Evolutionary conservation across 306 rosid species (phyloP).

Genomic region (Castanea sativa): DNA sequence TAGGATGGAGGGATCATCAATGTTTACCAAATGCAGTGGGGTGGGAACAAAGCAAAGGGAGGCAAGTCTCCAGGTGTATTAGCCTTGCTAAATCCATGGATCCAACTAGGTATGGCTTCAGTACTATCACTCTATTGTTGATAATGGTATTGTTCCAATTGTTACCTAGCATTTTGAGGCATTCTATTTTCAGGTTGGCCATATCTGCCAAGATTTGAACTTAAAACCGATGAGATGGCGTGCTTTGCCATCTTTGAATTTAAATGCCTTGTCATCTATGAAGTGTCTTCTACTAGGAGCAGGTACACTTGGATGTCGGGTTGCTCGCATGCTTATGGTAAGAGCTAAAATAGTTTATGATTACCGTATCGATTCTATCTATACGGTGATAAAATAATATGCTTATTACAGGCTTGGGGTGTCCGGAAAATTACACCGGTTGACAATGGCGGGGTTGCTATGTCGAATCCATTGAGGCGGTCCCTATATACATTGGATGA

Average conservation of each 20-base stretch:
- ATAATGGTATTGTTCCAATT: constrained; percentile 6
- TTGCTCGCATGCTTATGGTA: constrained; percentile 98
- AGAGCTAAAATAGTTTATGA: constrained; percentile 28
- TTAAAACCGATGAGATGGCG: constrained; percentile 99
- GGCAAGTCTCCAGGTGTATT: constrained; percentile 60
- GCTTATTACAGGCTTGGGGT: constrained; percentile 87
- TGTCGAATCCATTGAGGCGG: constrained; percentile 98
- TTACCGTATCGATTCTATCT: constrained; percentile 16
- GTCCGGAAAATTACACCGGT: constrained; percentile 80
- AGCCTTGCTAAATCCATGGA: constrained; percentile 96
- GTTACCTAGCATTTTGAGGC: constrained; percentile 9
- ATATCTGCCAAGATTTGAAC: constrained; percentile 97
- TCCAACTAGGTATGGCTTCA: constrained; percentile 66
- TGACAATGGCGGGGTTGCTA: constrained; percentile 91
- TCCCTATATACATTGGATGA: constrained; percentile 92
- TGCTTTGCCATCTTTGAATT: constrained; percentile 82
- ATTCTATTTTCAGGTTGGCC: constrained; percentile 68
- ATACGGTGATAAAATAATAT: not conserved
- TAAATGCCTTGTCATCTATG: constrained; percentile 63
- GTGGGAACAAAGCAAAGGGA: constrained; percentile 88
- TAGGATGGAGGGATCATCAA: constrained; percentile 54
- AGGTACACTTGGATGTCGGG: constrained; percentile 99
- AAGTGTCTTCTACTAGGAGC: constrained; percentile 99
- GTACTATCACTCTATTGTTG: not conserved
- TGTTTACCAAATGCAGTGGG: constrained; percentile 70